A percentile compares a stretch with the other conserved stretches of the same genome.
phyloP scores from a whole-genome alignment of 306 rosid species.

The Cucumis sativus region Cucumber_9930_V3 NC_026661.2:4660501-4661000 shows the following conservation, averaged over 20 bases:
- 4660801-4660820: constrained; percentile 26
- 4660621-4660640: neutral
- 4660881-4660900: constrained; percentile 76
- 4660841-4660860: constrained; percentile 44
- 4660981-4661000: no score
- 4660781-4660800: constrained; percentile 72
- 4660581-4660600: no score
- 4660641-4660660: no score
- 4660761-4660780: constrained; percentile 55
- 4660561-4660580: no score
- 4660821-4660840: constrained; percentile 27
- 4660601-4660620: no score
- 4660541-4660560: no score
- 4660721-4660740: neutral
- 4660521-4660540: no score
- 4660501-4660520: no score
- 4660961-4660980: constrained; percentile 54
- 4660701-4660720: neutral
- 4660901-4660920: constrained; percentile 51
- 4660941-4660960: constrained; percentile 55
- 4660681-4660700: neutral
- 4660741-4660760: constrained; percentile 25
- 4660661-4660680: neutral
- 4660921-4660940: constrained; percentile 30
- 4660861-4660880: constrained; percentile 51